phyloP scores from a whole-genome alignment of 1,284 basidiomycete species.

The Cryptococcus depauperatus region DNA sequence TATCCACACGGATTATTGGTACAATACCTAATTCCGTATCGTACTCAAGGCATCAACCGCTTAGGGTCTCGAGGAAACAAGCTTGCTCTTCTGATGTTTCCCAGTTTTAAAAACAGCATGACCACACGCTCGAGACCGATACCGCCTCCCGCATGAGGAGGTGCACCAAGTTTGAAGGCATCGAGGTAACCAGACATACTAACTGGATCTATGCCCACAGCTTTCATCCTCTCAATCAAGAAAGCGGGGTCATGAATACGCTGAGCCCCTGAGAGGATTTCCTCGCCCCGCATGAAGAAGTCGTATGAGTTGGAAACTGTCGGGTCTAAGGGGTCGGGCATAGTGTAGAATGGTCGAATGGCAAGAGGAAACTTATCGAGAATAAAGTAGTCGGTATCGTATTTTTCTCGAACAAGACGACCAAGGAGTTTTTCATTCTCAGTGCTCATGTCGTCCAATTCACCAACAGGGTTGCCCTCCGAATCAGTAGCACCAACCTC shows the following conservation, averaged over 20 bases:
- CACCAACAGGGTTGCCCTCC: slow-evolving; percentile 52
- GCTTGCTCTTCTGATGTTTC: slow-evolving; percentile 88
- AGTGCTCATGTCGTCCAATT: slow-evolving; percentile 70
- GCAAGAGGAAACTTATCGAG: slow-evolving; percentile 93
- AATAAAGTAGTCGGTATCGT: slow-evolving; percentile 94
- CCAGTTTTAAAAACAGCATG: slow-evolving; percentile 89
- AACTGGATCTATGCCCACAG: slow-evolving; percentile 65
- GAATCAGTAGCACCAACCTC: slow-evolving; percentile 61
- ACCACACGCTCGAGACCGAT: slow-evolving; percentile 84
- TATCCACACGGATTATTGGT: background rate
- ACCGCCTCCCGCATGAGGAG: slow-evolving; percentile 60
- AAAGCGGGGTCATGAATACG: slow-evolving; percentile 86
- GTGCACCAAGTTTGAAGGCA: slow-evolving; percentile 86
- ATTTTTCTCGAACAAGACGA: slow-evolving; percentile 78
- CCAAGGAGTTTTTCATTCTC: slow-evolving; percentile 82
- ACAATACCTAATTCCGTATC: too few relatives aligned
- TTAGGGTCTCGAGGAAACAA: slow-evolving; percentile 90
- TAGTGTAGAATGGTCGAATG: slow-evolving; percentile 95
- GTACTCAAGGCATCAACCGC: slow-evolving; percentile 46
- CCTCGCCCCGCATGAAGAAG: slow-evolving; percentile 99
- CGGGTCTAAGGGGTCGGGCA: slow-evolving; percentile 86
- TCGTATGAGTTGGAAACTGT: slow-evolving; percentile 96
- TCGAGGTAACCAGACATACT: slow-evolving; percentile 87
- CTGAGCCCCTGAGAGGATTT: slow-evolving; percentile 95
- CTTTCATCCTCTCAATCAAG: slow-evolving; percentile 72